Base-by-base conservation (phyloP, 192 early-diverging fungal species). In the Dimargaris xerosporica region DNA sequence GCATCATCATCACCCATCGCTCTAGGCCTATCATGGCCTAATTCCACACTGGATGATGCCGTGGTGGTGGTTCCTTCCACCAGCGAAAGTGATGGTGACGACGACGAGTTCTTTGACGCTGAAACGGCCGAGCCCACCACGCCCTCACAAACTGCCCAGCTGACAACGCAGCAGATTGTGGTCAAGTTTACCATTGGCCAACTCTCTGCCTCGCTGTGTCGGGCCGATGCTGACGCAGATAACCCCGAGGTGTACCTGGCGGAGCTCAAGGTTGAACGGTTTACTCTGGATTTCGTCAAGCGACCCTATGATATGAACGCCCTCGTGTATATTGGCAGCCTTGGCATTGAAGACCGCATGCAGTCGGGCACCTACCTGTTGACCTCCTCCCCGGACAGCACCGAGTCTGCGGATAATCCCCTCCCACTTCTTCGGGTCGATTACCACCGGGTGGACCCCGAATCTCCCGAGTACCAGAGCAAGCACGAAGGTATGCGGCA, bases 401-500 rank as follows among this genome's bases (percentile, higher is more conserved):
- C 26, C 29, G 19, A 28, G 5, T 13, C 19, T 11, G 31, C 11
- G 17, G 56, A 11, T 34, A 29, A 59, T 19, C 50, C 13, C 10
- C 50, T 23, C 6, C 50, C 72, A 59, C 70, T 95, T 31, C 78
- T 94, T 1, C 75, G 67, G 10, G 79, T 96, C 10, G 72, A 78
- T 43, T 94, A 93, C 63, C 68, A 75, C 30, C 80, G 85, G 21
- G 78, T 87, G 59, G 86, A 92, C 54, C 74, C 77, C 0, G 71
- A 71, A 28, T 84, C 80, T 5, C 88, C 90, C 0, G 86, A 90
- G 63, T 93, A 85, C 43, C 67, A 75, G 15, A 72, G 76, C 42
- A 84, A 76, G 61, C 85, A 86, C 71, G 80, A 88, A 61, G 86
- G 85, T 15, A 81, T 89, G 56, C 85, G 89, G 52, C 89, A 92